Base-by-base conservation (phyloP, 2,329 filamentous ascomycete species). In the Paraphoma sp. region DNA sequence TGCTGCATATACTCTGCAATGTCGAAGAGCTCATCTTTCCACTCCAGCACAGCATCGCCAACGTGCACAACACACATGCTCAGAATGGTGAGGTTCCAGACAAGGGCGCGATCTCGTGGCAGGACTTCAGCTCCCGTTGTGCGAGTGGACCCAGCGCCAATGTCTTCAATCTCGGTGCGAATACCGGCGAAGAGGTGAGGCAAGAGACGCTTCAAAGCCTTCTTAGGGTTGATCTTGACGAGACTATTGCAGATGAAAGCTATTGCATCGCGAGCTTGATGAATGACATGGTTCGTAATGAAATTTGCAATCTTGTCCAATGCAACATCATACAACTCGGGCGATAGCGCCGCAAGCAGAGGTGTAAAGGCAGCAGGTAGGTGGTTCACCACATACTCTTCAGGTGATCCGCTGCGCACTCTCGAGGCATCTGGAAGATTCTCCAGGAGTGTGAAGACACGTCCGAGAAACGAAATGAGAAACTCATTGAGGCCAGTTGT, bases 31-130 rank as follows among this genome's bases (percentile, higher is more conserved):
- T 98, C 91, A 48, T 92, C 83, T 77, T 93, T 92, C 82, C 96
- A 96, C 58, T 90, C 89, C 57, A 99, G 83, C 12, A 98, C 91
- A 64, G 95, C 91, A 63, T 89, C 87, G 33, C 95, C 95, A 45
- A 99, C 93, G 70, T 99, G 95, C 3, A 99, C 95, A 18, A 97
- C 92, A 57, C 92, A 95, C 94, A 99, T 99, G 73, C 93, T 96
- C 5, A 99, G 85, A 82, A 99, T 93, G 77, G 92, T 97, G 57
- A 98, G 87, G 72, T 98, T 92, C 96, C 96, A 99, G 0, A 99
- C 93, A 14, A 99, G 81, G 4, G 92, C 95, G 52, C 95, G 86
- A 74, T 99, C 95, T 64, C 95, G 87, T 8, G 95, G 95, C 16
- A 99, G 83, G 43, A 98, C 93, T 76, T 99, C 95, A 0, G 91